phyloP scores from a whole-genome alignment of 305 asterid genomes.

The Fraxinus sp. region DNA sequence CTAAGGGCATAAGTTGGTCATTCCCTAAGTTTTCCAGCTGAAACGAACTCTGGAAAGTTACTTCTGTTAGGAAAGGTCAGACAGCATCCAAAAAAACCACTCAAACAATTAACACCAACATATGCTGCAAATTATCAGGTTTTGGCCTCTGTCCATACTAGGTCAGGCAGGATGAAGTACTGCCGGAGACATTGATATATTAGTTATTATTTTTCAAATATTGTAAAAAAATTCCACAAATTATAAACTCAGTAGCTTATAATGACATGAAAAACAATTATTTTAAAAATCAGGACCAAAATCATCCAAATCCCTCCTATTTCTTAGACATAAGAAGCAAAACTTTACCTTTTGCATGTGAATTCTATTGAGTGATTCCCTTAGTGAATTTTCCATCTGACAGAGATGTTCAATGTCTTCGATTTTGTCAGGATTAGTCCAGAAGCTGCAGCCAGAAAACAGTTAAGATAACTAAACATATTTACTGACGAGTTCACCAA shows the following conservation, averaged over 20 bases:
- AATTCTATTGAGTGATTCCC: slow-evolving; percentile 53
- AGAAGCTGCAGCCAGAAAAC: slow-evolving; percentile 45
- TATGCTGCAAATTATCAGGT: not conserved
- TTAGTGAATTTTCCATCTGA: slow-evolving; percentile 68
- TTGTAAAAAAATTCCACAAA: not conserved
- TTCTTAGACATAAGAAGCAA: not conserved
- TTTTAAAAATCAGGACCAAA: not conserved
- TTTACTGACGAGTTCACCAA: slow-evolving; percentile 13
- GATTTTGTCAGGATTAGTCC: slow-evolving; percentile 68
- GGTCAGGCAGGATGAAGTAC: slow-evolving; percentile 1
- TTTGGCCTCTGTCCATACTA: not conserved
- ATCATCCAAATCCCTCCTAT: not conserved
- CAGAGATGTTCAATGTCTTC: slow-evolving; percentile 58
- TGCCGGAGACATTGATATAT: not conserved
- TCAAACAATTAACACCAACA: not conserved
- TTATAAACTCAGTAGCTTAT: not conserved
- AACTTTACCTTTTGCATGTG: slow-evolving; percentile 48
- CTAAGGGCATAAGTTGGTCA: slow-evolving; percentile 45
- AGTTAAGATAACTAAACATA: slow-evolving; percentile 20
- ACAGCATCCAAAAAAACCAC: not conserved
- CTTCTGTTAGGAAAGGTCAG: slow-evolving; percentile 10
- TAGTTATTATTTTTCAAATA: not conserved
- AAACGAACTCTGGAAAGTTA: slow-evolving; percentile 3
- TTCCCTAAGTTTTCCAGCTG: slow-evolving; percentile 44
- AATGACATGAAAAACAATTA: not conserved